Conservation (phyloP, 1,284 basidiomycete species). For the Fomes fomentarius region DNA sequence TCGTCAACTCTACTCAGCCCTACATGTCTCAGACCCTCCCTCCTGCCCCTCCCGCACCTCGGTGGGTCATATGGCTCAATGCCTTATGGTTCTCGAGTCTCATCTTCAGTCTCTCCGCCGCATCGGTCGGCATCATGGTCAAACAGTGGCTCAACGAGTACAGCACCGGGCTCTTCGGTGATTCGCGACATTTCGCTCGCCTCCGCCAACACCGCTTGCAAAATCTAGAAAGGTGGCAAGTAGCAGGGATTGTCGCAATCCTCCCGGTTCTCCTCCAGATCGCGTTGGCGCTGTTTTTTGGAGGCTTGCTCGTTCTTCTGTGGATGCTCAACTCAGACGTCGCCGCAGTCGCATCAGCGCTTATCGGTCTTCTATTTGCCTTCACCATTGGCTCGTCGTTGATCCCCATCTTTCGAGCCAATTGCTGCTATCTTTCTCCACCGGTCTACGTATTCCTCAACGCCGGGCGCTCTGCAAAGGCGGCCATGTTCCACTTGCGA, state of each 20-base stretch:
- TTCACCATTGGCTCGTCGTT: slow-evolving; percentile 17
- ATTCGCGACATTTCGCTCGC: not conserved
- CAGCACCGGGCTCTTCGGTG: slow-evolving; percentile 1
- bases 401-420: slow-evolving; percentile 19
- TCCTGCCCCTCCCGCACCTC: not conserved
- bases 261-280: slow-evolving; percentile 35
- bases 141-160: slow-evolving; percentile 16
- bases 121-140: slow-evolving; percentile 18
- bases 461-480: too few species aligned
- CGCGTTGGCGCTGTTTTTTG: slow-evolving; percentile 34
- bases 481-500: too few species aligned
- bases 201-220: slow-evolving; percentile 30
- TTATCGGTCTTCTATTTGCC: not conserved
- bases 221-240: slow-evolving; percentile 33
- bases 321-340: not conserved
- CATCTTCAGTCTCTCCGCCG: slow-evolving; percentile 19
- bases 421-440: not conserved
- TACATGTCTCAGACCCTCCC: not conserved
- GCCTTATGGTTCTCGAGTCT: slow-evolving; percentile 19
- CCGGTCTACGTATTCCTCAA: too few species aligned
- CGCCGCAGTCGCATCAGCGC: not conserved
- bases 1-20: slow-evolving; percentile 10
- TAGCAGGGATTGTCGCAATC: slow-evolving; percentile 29
- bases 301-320: slow-evolving; percentile 19
- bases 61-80: slow-evolving; percentile 11